phyloP scores from a whole-genome alignment of 345 rosid species.

The Excoecaria agallocha region DNA sequence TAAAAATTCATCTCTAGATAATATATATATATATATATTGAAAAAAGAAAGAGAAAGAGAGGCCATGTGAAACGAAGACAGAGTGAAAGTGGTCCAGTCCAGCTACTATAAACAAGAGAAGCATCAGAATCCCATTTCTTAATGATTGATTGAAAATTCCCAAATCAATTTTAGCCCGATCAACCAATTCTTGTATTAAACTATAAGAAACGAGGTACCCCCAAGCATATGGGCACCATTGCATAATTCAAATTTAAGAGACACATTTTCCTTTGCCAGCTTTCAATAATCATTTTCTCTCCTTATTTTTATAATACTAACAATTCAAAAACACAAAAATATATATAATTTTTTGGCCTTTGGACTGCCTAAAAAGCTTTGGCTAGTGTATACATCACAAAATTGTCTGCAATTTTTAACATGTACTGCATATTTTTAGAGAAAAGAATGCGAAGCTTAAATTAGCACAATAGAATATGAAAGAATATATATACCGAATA shows the following conservation, averaged over 20 bases:
- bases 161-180: constrained; percentile 29
- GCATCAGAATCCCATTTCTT: constrained; percentile 45
- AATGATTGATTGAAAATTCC: constrained; percentile 44
- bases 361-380: no score
- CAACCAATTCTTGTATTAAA: constrained; percentile 10
- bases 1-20: neutral
- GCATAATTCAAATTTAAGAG: neutral
- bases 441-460: constrained; percentile 15
- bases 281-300: constrained; percentile 18
- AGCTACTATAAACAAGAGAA: constrained; percentile 26
- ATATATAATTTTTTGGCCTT: neutral
- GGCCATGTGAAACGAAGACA: constrained; percentile 23
- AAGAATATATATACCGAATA: constrained; percentile 25
- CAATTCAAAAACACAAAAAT: neutral
- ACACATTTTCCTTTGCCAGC: constrained; percentile 16
- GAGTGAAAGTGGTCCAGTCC: constrained; percentile 40
- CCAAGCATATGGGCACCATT: constrained; percentile 19
- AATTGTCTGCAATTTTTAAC: neutral
- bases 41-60: no score
- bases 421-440: neutral
- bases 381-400: constrained; percentile 3
- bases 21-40: neutral
- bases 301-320: neutral
- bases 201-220: neutral
- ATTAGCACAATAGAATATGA: constrained; percentile 15